Evolutionary conservation across 31 red algal genomes (phyloP), one percentile per base, ranked within the genome.

Genomic region (Endocladia muricata): DNA sequence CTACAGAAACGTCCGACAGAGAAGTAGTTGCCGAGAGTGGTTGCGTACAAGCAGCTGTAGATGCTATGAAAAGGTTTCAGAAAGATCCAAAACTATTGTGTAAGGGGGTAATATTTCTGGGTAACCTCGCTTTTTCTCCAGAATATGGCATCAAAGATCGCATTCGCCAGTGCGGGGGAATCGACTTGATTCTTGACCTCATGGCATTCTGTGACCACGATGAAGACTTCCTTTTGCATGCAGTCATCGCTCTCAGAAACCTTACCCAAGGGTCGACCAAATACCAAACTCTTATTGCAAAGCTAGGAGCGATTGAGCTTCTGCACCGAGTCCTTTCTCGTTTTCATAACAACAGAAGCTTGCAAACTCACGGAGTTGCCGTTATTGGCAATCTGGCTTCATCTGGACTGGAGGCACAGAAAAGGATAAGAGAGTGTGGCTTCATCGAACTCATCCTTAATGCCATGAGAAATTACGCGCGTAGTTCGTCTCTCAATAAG

Each of bases 91-190:
- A 58, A n/a, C 35, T 75, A 13, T 21, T 35, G 11, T 56, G 42
- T 30, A 55, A 29, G 19, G 71, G 71, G 3, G 35, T 13, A 44
- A 25, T 35, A 37, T 58, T 75, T 55, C 71, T 75, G 7, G 49
- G 49, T 11, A 75, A 55, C 37, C 31, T 58, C 21, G 19, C 44
- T 9, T 23, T 21, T 58, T 75, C 22, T 57, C 28, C 35, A 15
- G 49, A 75, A 25, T n/a, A n/a, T n/a, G n/a, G n/a, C n/a, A 75
- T 58, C 49, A 75, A 75, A 33, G 37, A 55, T 4, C 43, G 49
- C 9, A 55, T 75, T 11, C 43, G 71, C 19, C 44, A 58, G 26
- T 5, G 19, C 25, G 2, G 48, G 13, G 71, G 71, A 36, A 75
- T 75, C 26, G 71, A 75, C 6, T 22, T 75, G 22, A 5, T 56